phyloP scores from a whole-genome alignment of 805 yeast genomes.

The Candida jianshihensis region DNA sequence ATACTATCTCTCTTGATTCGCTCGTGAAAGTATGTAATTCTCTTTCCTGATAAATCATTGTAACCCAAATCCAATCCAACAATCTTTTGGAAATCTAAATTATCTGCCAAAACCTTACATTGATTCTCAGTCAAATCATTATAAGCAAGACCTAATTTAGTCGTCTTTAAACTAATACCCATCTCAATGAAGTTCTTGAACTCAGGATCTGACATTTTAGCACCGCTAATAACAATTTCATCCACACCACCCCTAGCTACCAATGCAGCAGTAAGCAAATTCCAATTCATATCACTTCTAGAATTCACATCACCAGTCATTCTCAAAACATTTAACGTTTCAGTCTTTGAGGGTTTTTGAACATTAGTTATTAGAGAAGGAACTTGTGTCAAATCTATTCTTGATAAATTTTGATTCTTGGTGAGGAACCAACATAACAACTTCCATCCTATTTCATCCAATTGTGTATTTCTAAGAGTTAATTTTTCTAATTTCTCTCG shows the following conservation, averaged over 20 bases:
- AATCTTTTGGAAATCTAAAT: constrained; percentile 42
- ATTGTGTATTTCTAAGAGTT: constrained; percentile 71
- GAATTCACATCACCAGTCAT: constrained; percentile 31
- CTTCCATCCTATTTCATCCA: constrained; percentile 76
- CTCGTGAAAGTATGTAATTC: constrained; percentile 22
- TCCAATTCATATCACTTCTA: constrained; percentile 81
- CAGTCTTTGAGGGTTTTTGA: constrained; percentile 32
- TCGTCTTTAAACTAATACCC: constrained; percentile 53
- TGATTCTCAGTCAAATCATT: constrained; percentile 59
- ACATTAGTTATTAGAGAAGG: constrained; percentile 29
- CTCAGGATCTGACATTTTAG: constrained; percentile 52
- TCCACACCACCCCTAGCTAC: constrained; percentile 72
- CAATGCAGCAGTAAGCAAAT: constrained; percentile 66
- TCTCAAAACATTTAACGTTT: constrained; percentile 24
- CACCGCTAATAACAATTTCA: constrained; percentile 77
- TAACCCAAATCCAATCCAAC: constrained; percentile 80
- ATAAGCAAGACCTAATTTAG: constrained; percentile 72
- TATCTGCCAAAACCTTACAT: constrained; percentile 46
- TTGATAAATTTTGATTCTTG: constrained; percentile 47
- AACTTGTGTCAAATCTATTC: constrained; percentile 61
- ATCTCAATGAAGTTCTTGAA: constrained; percentile 52
- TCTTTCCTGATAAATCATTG: constrained; percentile 48
- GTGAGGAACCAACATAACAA: constrained; percentile 71
- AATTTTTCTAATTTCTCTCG: constrained; percentile 62
- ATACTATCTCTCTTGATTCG: constrained; percentile 20